Conservation (phyloP, 2,329 filamentous ascomycete genomes). For the Cladosporium cucumerinum region DNA sequence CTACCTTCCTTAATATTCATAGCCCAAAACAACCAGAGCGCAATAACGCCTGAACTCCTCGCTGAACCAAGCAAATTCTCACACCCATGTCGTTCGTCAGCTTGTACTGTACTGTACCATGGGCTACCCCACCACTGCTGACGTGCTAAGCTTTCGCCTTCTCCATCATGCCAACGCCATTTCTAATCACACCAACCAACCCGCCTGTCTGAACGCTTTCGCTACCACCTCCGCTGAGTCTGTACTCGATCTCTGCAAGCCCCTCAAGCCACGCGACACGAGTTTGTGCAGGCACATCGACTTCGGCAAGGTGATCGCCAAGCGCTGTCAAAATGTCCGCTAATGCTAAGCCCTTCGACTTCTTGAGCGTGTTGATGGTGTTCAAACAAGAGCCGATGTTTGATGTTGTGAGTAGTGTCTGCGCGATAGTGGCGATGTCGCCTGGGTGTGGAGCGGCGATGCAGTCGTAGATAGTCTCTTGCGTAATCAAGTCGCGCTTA, state of each 20-base stretch:
- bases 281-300: conserved; percentile 82
- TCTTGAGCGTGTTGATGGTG: conserved; percentile 85
- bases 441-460: conserved; percentile 91
- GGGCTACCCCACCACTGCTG: not conserved
- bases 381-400: conserved; percentile 87
- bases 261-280: conserved; percentile 90
- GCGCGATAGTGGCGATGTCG: conserved; percentile 79
- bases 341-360: conserved; percentile 77
- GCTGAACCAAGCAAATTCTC: conserved; percentile 3
- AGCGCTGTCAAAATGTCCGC: conserved; percentile 90
- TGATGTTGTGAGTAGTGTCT: conserved; percentile 75
- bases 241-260: conserved; percentile 87
- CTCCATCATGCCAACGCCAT: conserved; percentile 73
- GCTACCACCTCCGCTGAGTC: conserved; percentile 80
- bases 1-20: not conserved
- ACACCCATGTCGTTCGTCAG: not conserved
- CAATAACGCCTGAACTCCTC: conserved; percentile 11
- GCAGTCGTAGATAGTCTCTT: conserved; percentile 92
- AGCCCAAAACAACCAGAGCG: not conserved
- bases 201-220: conserved; percentile 91
- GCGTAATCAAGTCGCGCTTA: conserved; percentile 79
- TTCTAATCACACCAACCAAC: conserved; percentile 81
- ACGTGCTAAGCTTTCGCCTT: conserved; percentile 21
- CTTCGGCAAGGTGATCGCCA: conserved; percentile 73
- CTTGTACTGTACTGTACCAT: not conserved